Base-by-base conservation (phyloP, 192 early-diverging fungal species). In the Linnemannia exigua region DNA sequence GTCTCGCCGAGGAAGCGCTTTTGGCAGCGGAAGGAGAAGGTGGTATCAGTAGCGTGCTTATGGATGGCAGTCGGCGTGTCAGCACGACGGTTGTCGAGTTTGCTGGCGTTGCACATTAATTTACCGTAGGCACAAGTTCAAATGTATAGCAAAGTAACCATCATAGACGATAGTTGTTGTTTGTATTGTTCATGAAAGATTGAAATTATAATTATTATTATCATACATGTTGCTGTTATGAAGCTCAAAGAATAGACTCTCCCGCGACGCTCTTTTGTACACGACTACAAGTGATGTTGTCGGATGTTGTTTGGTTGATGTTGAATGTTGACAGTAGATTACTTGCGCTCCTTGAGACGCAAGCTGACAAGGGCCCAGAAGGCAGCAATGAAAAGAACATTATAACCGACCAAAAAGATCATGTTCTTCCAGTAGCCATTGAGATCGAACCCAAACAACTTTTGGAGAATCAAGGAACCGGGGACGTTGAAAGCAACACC, bases 401-500 rank as follows among this genome's bases (percentile, higher is more conserved):
- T 78, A 19, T 75, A 78, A 11, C 71, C 88, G 9, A 88, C 50
- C 54, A 88, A 15, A 37, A 87, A 48, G 12, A 88, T 72, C 76
- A 86, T 67, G 20, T 82, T 82, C 66, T 22, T 70, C 83, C 80
- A 82, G 52, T 67, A 88, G 7, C 82, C 75, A 7, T 61, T 72
- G 58, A 79, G 31, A n/a, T 88, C 78, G 52, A 88, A 89, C 11
- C 88, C 88, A 76, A 89, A 89, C 68, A 89, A 70, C 70, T 79
- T 82, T 36, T 83, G 82, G 16, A 89, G 47, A 52, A 89, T 88
- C 54, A 88, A 68, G 1, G 80, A 79, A 35, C 87, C 88, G 51
- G 88, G 72, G 14, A 89, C 75, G 25, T 82, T 77, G 47, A 82
- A 82, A 4, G 76, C 70, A 0, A 89, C 78, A 16, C 87, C 87